Base-by-base conservation (phyloP, 1,284 basidiomycete species). In the Rhodotorula sp. region DNA sequence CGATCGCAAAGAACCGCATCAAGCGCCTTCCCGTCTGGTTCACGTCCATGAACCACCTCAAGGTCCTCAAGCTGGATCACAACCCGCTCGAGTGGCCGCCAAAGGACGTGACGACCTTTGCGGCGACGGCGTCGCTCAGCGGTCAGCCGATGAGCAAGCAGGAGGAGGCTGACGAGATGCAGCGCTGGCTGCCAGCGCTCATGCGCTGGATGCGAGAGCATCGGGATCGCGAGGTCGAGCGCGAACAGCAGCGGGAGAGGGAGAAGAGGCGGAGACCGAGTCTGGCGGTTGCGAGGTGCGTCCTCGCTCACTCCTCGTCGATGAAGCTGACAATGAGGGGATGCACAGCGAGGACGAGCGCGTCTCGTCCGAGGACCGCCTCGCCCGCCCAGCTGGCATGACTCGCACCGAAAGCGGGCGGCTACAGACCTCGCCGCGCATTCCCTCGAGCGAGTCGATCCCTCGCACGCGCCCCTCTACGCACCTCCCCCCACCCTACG, bases 21-120 rank as follows among this genome's bases (percentile, higher is more conserved):
- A 86, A 87, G 51, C 85, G 87, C 29, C 85, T 99, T 1, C 96
- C 96, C 2, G 80, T 84, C 9, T 98, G 96, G 81, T 81, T 98
- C 55, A 82, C 86, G 27, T 86, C 88, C 71, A 95, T 97, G 81
- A 83, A 82, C 46, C 85, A 87, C 66, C 84, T 99, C 48, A 88
- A 89, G 66, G 87, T 96, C 41, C 85, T 98, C 79, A 94, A 93
- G 81, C 84, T 92, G 17, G 94, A 97, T 77, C 88, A 90, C 75
- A 98, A 98, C 80, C 81, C 81, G 29, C 76, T 97, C 51, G 89
- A 93, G 81, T 98, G 94, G 94, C 96, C 96, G 2, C 82, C 83
- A 37, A 78, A 80, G 39, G 79, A 80, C 7, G 63, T 80, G 8
- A 66, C 80, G 17, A 57, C 69, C 3, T 76, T 77, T 46, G 76